Evolutionary conservation across 2,329 filamentous ascomycete species (phyloP), one percentile per base, ranked within the genome.

Genomic region (Diaporthe ampelina): DNA sequence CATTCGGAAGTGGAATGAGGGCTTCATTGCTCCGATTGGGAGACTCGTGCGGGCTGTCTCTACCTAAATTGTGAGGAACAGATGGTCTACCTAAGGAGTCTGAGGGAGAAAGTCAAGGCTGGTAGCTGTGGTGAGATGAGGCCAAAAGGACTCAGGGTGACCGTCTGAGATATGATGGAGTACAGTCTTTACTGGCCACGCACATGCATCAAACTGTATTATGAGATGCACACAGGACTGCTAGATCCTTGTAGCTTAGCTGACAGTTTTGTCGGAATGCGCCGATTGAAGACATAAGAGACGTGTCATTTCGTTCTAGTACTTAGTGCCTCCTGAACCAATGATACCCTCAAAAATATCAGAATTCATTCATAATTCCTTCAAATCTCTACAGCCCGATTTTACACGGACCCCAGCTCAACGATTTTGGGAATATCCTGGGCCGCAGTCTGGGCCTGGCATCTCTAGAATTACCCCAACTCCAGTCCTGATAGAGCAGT

Each of bases 121-220:
- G 45, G 21, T 37, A 15, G 13, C 19, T 45, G 48, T 54, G 45
- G n/a, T 29, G 63, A n/a, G 29, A 26, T 26, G 63, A 50, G n/a
- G 45, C 17, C 45, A 13, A 2, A 24, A 21, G 19, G 24, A 10
- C 52, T 21, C 32, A 54, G 13, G n/a, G 32, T 24, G 63, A 52
- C 63, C 48, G n/a, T 54, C 48, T 37, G 48, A 37, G 9, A 52
- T 19, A 52, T n/a, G 45, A 54, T 40, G 63, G 63, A 68, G 35
- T 52, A 68, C 63, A 68, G 63, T 68, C 63, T 68, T 54, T 68
- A 68, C 63, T 21, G 45, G 63, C 63, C 63, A 29, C 26, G 32
- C 63, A 67, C 19, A 67, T 7, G 45, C 45, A 52, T 67, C 21
- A 15, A 3, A 24, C 8, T 26, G 45, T 17, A 24, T 37, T 54